Evolutionary conservation across 2,329 filamentous ascomycete species (phyloP).

Genomic region (Xylaria sp.): DNA sequence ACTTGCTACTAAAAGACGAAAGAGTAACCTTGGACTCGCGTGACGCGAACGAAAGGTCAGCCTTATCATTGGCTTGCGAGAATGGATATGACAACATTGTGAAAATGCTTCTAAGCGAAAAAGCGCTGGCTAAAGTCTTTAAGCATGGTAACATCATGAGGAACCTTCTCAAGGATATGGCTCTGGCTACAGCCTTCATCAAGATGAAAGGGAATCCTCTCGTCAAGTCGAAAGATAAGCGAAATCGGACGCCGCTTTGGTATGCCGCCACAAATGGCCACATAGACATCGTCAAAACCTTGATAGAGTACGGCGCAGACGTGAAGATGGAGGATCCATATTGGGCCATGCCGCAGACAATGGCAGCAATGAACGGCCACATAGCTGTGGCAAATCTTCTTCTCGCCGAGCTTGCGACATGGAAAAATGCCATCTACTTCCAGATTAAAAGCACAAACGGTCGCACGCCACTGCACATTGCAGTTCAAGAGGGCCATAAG

Average conservation of each 20-base stretch:
- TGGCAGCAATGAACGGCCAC: too few species aligned
- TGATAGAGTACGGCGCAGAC: too few species aligned
- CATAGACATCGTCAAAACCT: not conserved
- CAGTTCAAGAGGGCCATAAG: not conserved
- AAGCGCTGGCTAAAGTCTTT: too few species aligned
- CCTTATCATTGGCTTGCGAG: conserved; percentile 26
- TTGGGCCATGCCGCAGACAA: too few species aligned
- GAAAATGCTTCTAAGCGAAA: conserved; percentile 9
- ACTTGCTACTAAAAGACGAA: not conserved
- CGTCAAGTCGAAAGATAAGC: not conserved
- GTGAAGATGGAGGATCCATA: too few species aligned
- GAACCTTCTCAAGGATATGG: too few species aligned
- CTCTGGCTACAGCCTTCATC: too few species aligned
- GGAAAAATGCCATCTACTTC: not conserved
- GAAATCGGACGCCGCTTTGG: not conserved
- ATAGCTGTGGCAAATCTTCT: too few species aligned
- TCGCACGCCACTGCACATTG: conserved; percentile 6
- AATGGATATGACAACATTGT: conserved; percentile 18
- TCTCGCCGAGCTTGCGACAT: too few species aligned
- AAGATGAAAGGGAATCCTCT: conserved; percentile 69
- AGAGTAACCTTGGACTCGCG: not conserved
- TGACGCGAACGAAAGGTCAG: not conserved
- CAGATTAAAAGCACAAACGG: conserved; percentile 10
- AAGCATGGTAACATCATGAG: too few species aligned
- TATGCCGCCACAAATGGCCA: conserved; percentile 6